Evolutionary conservation across 164 flowering plant genomes (phyloP), one percentile per base, ranked within the genome.

Genomic region (Warburgia ugandensis): DNA sequence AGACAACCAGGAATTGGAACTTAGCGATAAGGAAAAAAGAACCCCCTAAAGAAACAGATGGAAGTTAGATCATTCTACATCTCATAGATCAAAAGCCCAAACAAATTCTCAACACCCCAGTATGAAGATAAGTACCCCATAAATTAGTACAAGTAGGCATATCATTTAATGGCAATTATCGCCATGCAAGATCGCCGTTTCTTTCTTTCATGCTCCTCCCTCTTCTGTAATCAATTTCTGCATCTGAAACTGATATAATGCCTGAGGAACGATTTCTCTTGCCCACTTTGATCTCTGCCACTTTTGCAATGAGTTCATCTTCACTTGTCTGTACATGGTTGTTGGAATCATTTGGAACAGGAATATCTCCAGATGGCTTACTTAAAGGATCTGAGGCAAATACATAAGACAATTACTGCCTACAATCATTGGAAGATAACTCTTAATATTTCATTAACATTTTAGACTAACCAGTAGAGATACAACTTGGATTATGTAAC

Each of bases 221-320:
- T 67, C 92, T 76, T 60, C 92, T 65, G 59, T 84, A 85, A 41
- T 91, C 98, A 48, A 87, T 58, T 66, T 87, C 98, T 30, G 96
- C 92, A 64, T 91, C 96, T 23, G 98, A 85, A 61, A 73, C 60
- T 31, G 90, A 87, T 42, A 70, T n/a, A n/a, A n/a, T 54, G 25
- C 90, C 91, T 48, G 64, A n/a, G 52, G 68, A n/a, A 21, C 69
- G 72, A 51, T 68, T 74, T 56, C 79, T 83, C 48, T 79, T 67
- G 60, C 69, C 40, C 8, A 50, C 50, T 61, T 65, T 79, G 14
- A 69, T 58, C 41, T 68, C 62, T 13, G 76, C 78, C 78, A 73
- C 67, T 69, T 62, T 77, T 2, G 83, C 59, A 52, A 78, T 72
- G 50, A 77, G 67, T 43, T 74, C 81, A 22, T 82, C 84, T 35